Evolutionary conservation across 768 basidiomycete species (phyloP).

Genomic region (Asterophora parasitica): DNA sequence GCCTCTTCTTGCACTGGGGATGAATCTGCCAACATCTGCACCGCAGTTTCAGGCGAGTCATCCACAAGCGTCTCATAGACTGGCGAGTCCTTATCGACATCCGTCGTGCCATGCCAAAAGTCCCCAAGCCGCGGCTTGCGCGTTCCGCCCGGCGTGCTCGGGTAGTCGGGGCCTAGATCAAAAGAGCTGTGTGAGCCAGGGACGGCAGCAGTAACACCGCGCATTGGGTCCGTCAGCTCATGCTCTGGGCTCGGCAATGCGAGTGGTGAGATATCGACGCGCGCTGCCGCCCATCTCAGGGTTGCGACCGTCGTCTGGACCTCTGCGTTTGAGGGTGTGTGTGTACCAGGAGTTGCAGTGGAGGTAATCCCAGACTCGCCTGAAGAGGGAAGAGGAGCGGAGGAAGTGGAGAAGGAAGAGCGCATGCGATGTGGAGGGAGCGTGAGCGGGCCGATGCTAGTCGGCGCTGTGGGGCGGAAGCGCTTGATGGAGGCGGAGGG

Average conservation of each 20-base stretch:
- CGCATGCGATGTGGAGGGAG: conserved; percentile 20
- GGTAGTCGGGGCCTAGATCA: conserved; percentile 22
- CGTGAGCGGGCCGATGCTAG: conserved; percentile 5
- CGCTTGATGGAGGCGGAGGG: conserved; percentile 9
- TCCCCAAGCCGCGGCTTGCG: conserved; percentile 57
- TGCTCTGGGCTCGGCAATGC: conserved; percentile 88
- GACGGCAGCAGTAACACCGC: conserved; percentile 61
- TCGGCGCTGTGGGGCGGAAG: conserved; percentile 14
- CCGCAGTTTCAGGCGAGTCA: neutral
- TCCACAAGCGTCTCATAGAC: conserved; percentile 9
- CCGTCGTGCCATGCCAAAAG: conserved; percentile 77
- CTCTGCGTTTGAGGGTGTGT: conserved; percentile 36
- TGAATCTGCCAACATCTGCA: neutral
- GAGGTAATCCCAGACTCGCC: conserved; percentile 15
- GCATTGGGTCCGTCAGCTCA: conserved; percentile 89
- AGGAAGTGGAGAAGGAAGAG: conserved; percentile 20
- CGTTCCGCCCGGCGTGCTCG: conserved; percentile 41
- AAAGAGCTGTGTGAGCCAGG: conserved; percentile 50
- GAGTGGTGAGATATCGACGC: conserved; percentile 80
- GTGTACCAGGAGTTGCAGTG: conserved; percentile 3
- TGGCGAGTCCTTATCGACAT: conserved; percentile 39
- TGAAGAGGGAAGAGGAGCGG: conserved; percentile 14
- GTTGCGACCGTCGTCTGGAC: conserved; percentile 70
- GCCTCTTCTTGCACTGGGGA: too few species aligned
- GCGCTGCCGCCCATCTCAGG: conserved; percentile 80